A percentile compares a stretch with the other conserved stretches of the same genome.
phyloP scores from a whole-genome alignment of 176 grass and related monocot genomes.

The Rhynchospora breviuscula region DNA sequence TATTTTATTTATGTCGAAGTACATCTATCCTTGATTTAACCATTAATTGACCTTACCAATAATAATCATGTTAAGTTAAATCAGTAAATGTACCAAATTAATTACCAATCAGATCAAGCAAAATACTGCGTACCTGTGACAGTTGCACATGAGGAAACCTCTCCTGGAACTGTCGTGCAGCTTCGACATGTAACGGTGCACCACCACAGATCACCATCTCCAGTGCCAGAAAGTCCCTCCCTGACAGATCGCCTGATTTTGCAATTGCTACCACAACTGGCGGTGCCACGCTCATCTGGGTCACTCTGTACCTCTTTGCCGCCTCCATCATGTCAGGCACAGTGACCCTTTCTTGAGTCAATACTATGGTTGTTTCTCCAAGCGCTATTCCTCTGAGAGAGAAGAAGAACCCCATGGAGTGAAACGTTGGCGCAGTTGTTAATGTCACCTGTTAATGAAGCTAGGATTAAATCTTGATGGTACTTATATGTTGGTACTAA shows the following conservation, averaged over 20 bases:
- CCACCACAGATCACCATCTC: slow-evolving; percentile 25
- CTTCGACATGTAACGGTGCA: slow-evolving; percentile 5
- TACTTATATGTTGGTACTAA: not conserved
- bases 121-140: slow-evolving; percentile 3
- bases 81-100: not conserved
- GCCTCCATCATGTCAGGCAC: slow-evolving; percentile 13
- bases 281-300: slow-evolving; percentile 12
- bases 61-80: not conserved
- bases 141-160: slow-evolving; percentile 33
- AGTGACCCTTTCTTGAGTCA: not conserved
- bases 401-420: slow-evolving; percentile 28
- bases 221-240: slow-evolving; percentile 2
- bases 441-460: not conserved
- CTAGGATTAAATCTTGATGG: not conserved
- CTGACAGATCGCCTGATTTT: not conserved
- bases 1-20: too few species aligned
- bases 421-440: slow-evolving; percentile 23
- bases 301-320: slow-evolving; percentile 25
- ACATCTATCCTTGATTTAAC: too few species aligned
- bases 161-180: slow-evolving; percentile 11
- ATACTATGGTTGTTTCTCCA: slow-evolving; percentile 16
- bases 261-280: slow-evolving; percentile 34
- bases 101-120: too few species aligned
- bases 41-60: too few species aligned
- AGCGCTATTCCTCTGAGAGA: slow-evolving; percentile 6